Base-by-base conservation (phyloP, 441 rosid species). In the Pelargonium fulgidum region DNA sequence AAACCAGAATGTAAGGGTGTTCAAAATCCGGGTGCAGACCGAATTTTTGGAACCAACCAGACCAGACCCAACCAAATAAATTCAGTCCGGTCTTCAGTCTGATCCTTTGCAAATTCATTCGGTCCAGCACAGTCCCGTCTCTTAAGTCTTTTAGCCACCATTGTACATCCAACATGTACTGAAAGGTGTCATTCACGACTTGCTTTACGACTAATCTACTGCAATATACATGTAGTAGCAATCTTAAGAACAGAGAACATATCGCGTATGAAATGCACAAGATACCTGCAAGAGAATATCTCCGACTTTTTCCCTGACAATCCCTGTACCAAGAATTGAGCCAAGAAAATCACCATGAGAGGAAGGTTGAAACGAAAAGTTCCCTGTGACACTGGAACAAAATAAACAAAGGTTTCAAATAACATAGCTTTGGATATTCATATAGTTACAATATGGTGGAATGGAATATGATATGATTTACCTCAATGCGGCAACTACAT, bases 341-440 rank as follows among this genome's bases (percentile, higher is more conserved):
- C 97, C 97, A 74, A 91, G 97, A 79, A 89, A 91, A 82, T 93
- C 94, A 70, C 94, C 94, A 72, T 93, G 96, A 78, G 92, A 86
- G 81, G 90, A 91, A n/a, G 86, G 80, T 75, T 86, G 85, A 71
- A 89, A 89, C 65, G 82, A 81, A 69, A 93, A 91, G 79, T 85
- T 87, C 65, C 97, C 98, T 65, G 90, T 70, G 72, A 89, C 81
- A 74, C 97, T 93, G 82, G 33, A 73, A 70, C 62, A 67, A 19
- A 22, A 65, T 45, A 29, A 77, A 29, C 45, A 65, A 52, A 71
- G 42, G 39, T 22, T 62, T 72, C 68, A 69, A 48, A 17, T 19
- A 45, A 54, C 1, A 1, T 42, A 56, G 11, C 66, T 58, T 47
- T 65, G 54, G 14, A 36, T 61, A 54, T n/a, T n/a, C 45, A 65